Percentiles rank a stretch among this genome's conserved stretches.
Evolutionary conservation across 2,329 filamentous ascomycete species (phyloP).

Genomic region (Macrophomina phaseolina): DNA sequence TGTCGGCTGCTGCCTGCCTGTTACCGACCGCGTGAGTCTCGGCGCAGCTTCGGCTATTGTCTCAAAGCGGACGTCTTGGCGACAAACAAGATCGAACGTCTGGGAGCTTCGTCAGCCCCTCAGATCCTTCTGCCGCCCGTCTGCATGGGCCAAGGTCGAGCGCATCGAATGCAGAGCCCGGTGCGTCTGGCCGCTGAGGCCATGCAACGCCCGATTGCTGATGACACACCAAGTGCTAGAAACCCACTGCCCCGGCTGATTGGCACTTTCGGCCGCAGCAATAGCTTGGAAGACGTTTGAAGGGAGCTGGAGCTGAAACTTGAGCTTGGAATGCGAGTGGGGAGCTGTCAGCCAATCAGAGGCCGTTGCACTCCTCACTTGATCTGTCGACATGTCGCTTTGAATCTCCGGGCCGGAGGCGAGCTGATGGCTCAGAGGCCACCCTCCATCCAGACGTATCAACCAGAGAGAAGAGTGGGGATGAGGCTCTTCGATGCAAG

Average conservation of each 20-base stretch:
- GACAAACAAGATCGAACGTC: conserved; percentile 11
- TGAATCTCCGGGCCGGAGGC: too few relatives aligned
- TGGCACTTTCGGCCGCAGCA: neutral
- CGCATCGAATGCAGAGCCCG: neutral
- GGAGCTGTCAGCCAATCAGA: neutral
- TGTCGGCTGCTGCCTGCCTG: too few relatives aligned
- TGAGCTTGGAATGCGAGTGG: conserved; percentile 9
- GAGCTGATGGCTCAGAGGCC: too few relatives aligned
- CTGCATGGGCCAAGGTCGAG: neutral
- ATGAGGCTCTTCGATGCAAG: too few relatives aligned
- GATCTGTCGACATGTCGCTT: neutral
- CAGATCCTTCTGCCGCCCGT: neutral
- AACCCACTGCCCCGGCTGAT: neutral
- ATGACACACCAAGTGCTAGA: neutral
- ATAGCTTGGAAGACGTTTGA: neutral
- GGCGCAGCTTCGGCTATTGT: neutral
- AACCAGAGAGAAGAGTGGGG: neutral
- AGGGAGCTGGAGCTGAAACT: neutral
- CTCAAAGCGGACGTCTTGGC: conserved; percentile 1
- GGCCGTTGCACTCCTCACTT: neutral
- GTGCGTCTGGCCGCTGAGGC: neutral
- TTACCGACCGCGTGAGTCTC: neutral
- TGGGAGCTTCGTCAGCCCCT: conserved; percentile 20
- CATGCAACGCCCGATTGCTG: neutral
- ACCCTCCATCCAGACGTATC: neutral